phyloP scores from a whole-genome alignment of 1,284 basidiomycete species.

The Cryptococcus wingfieldii region DNA sequence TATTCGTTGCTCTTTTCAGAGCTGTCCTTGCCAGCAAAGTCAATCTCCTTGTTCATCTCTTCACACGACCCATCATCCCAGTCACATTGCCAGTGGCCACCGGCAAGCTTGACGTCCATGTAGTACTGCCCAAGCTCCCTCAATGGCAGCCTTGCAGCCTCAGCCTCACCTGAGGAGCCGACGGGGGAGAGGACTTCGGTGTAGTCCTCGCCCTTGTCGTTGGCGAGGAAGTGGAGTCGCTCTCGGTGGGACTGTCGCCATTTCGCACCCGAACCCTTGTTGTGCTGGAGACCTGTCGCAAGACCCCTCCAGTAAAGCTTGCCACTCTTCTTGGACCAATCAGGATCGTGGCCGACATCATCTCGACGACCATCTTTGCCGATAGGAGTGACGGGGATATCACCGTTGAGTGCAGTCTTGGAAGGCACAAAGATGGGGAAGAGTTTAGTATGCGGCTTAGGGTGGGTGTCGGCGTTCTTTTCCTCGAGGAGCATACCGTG shows the following conservation, averaged over 20 bases:
- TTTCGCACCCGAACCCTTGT: constrained; percentile 37
- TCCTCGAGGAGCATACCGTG: constrained; percentile 49
- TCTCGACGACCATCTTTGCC: constrained; percentile 42
- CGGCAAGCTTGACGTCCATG: constrained; percentile 47
- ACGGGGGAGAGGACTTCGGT: constrained; percentile 39
- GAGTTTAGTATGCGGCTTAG: constrained; percentile 41
- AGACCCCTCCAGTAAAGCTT: constrained; percentile 50
- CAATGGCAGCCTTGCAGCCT: constrained; percentile 27
- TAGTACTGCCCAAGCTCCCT: constrained; percentile 42
- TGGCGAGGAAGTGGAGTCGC: constrained; percentile 46
- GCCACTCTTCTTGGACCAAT: constrained; percentile 31
- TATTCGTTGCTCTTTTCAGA: constrained; percentile 44
- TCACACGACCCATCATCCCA: constrained; percentile 46
- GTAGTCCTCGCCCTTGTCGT: constrained; percentile 28
- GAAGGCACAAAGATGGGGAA: constrained; percentile 46
- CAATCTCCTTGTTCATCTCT: constrained; percentile 45
- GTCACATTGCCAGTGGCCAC: constrained; percentile 47
- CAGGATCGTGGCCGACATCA: constrained; percentile 45
- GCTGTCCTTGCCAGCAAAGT: constrained; percentile 41
- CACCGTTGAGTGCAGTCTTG: constrained; percentile 44
- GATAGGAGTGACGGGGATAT: constrained; percentile 48
- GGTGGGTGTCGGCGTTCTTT: constrained; percentile 39
- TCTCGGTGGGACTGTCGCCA: constrained; percentile 48
- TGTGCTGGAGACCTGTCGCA: constrained; percentile 44
- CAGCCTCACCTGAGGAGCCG: constrained; percentile 36